Conservation (phyloP, 768 basidiomycete species). For the Rhodosporidiobolus sp. region DNA sequence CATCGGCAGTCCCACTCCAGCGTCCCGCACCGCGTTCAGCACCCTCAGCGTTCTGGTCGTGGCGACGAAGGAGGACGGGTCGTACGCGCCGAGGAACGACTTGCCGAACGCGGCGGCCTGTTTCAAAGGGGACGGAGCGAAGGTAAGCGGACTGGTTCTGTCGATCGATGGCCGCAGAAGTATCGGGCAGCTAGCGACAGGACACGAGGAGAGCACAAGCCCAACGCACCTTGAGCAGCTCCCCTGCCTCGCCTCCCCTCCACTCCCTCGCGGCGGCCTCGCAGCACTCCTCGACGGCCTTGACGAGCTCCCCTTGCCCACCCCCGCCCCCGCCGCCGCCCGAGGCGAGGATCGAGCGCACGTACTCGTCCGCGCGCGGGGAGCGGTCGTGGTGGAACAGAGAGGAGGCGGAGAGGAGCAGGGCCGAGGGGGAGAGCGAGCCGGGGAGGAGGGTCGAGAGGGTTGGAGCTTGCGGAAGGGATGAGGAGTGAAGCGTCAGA, state of each 20-base stretch:
- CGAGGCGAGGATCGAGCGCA: slow-evolving; percentile 66
- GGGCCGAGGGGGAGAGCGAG: slow-evolving; percentile 84
- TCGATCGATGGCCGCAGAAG: too few relatives aligned
- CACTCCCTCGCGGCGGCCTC: slow-evolving; percentile 90
- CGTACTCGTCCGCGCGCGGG: slow-evolving; percentile 88
- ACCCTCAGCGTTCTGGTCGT: slow-evolving; percentile 93
- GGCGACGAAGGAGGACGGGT: slow-evolving; percentile 83
- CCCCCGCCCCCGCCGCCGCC: slow-evolving; percentile 2
- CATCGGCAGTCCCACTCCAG: slow-evolving; percentile 87
- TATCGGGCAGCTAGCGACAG: too few relatives aligned
- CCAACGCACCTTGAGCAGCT: slow-evolving; percentile 66
- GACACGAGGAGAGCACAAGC: background rate
- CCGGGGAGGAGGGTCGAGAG: slow-evolving; percentile 86
- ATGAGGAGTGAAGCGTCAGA: too few relatives aligned
- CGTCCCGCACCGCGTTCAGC: slow-evolving; percentile 84
- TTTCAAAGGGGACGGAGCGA: background rate
- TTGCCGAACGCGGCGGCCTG: slow-evolving; percentile 97
- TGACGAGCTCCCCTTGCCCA: slow-evolving; percentile 68
- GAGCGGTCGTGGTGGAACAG: slow-evolving; percentile 70
- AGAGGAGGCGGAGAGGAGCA: slow-evolving; percentile 87
- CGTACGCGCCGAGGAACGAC: slow-evolving; percentile 86
- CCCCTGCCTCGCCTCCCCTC: slow-evolving; percentile 84
- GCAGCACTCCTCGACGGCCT: slow-evolving; percentile 85
- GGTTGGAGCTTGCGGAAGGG: slow-evolving; percentile 59
- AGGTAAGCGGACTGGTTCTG: too few relatives aligned